A percentile compares a stretch with the other conserved stretches of the same genome.
phyloP scores from a whole-genome alignment of 352 stramenopile species.

The Globisporangium canariense region DNA sequence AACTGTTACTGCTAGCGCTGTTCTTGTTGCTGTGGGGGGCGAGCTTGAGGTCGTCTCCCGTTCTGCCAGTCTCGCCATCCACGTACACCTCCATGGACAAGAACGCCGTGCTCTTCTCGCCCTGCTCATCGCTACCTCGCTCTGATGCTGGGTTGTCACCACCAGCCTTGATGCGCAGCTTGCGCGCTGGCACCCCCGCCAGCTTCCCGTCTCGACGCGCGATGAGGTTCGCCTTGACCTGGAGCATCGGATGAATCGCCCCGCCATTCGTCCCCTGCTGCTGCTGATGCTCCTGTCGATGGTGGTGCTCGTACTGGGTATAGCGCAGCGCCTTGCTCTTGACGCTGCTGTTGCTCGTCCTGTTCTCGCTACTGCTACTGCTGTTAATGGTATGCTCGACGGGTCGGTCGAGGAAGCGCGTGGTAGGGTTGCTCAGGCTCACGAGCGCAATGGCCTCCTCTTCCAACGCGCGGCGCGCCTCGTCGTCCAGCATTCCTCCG shows the following conservation, averaged over 20 bases:
- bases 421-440: constrained; percentile 41
- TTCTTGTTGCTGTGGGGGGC: constrained; percentile 1
- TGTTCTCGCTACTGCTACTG: too few relatives aligned
- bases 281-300: background rate
- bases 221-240: constrained; percentile 31
- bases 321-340: constrained; percentile 1
- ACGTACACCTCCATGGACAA: constrained; percentile 35
- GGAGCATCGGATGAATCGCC: constrained; percentile 24
- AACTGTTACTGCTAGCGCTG: constrained; percentile 2
- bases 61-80: constrained; percentile 6
- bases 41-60: constrained; percentile 4
- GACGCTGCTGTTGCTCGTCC: too few relatives aligned
- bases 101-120: constrained; percentile 5
- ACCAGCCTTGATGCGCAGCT: constrained; percentile 12
- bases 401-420: background rate
- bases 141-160: constrained; percentile 11
- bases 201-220: constrained; percentile 23
- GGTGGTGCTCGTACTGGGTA: background rate
- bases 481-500: constrained; percentile 45
- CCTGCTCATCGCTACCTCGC: background rate
- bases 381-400: background rate
- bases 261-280: background rate
- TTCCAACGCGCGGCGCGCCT: constrained; percentile 46
- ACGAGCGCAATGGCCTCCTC: constrained; percentile 71
- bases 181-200: constrained; percentile 7